Base-by-base conservation (phyloP, 208 protist genomes). In the Trichomonas tenax region DNA sequence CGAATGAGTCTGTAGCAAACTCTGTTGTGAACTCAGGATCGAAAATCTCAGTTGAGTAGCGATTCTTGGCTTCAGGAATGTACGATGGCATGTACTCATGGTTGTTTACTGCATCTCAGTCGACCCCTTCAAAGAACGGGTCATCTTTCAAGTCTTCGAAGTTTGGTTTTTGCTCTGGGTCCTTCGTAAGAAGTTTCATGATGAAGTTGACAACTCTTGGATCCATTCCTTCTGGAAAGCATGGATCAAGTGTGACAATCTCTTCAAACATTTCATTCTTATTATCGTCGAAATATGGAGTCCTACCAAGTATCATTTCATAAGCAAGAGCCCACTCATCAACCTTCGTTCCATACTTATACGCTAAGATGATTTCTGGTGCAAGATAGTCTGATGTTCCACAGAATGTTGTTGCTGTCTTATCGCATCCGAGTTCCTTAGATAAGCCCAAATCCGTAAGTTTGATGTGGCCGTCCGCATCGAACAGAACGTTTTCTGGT, bases 61-160 rank as follows among this genome's bases (percentile, higher is more conserved):
- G 17, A 51, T 93, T 41, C 44, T 93, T 93, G 17, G 38, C 46
- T 51, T 93, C 40, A 38, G 93, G 93, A 82, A 82, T 82, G 40
- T 46, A 96, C 0, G n/a, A 81, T 36, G 93, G 46, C 14, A 17
- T 41, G 51, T 84, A 82, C 38, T 96, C 63, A 45, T 23, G 63
- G 15, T 45, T 82, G 10, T 82, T 46, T 2, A 96, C 36, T 31
- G 9, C 34, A 82, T 96, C 93, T 38, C 48, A 96, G 36, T 96
- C 63, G n/a, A 96, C 63, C 4, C 93, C 93, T 44, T 96, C 93
- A 44, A 96, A 96, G 44, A 96, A 96, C n/a, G 86, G 86, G 45
- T 93, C 40, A 51, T 23, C 34, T 51, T 51, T 93, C 6, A 93
- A 0, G 0, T 51, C 26, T 34, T 34, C 21, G 45, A 93, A 93